Percentiles rank a stretch among this genome's conserved stretches.
phyloP scores from a whole-genome alignment of 345 rosid species.

The Eucalyptus regnans region DNA sequence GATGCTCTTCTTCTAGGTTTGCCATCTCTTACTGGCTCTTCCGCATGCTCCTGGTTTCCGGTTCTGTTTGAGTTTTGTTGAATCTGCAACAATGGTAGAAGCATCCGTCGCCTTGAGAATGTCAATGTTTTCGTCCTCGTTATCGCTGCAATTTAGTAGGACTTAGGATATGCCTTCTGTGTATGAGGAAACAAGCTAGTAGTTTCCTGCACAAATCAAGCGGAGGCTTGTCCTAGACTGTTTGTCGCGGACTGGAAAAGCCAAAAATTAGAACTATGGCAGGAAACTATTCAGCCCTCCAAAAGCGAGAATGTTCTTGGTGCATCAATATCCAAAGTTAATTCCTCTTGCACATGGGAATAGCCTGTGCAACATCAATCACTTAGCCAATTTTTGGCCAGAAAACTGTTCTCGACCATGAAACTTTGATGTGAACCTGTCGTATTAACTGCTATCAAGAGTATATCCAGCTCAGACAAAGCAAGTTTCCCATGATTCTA shows the following conservation, averaged over 20 bases:
- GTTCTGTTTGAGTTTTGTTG: background rate
- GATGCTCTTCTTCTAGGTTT: background rate
- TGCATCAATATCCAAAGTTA: background rate
- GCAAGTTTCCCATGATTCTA: background rate
- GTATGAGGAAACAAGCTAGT: background rate
- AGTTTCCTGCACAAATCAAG: background rate
- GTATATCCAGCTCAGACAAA: background rate
- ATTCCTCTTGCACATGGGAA: background rate
- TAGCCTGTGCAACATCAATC: background rate
- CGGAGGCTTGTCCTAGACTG: background rate
- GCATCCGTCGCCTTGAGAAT: background rate
- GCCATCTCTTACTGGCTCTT: background rate
- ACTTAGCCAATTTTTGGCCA: background rate
- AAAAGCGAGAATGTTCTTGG: background rate
- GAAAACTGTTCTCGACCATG: background rate
- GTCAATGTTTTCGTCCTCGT: background rate
- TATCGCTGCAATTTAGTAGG: background rate
- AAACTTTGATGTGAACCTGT: background rate
- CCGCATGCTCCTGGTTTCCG: background rate
- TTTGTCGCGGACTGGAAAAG: background rate
- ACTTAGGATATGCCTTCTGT: background rate
- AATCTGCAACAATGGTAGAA: background rate
- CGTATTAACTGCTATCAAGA: background rate
- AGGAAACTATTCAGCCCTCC: background rate
- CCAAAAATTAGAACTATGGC: background rate